These are phyloP conservation scores for Scheffersomyces titani DNA, from an alignment of 1,139 yeast genomes.

Conservation along the genomic window DNA sequence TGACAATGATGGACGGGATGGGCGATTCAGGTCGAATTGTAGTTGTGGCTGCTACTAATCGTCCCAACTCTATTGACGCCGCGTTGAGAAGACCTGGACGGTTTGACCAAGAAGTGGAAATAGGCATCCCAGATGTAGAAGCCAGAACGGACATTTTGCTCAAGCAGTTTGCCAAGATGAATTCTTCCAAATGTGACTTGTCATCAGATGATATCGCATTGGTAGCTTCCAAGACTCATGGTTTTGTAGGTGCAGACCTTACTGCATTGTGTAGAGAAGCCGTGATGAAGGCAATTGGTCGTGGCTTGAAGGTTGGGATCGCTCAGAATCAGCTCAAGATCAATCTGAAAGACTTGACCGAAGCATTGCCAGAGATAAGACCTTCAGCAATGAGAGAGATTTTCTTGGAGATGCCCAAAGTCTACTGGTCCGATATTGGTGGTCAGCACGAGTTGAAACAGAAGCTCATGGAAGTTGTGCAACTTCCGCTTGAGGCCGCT, in stretches of 20 bases:
- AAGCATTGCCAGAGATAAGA: conserved; percentile 73
- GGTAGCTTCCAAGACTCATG: conserved; percentile 71
- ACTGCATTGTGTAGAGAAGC: conserved; percentile 87
- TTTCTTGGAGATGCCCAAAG: conserved; percentile 90
- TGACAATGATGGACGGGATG: conserved; percentile 90
- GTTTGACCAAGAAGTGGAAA: conserved; percentile 83
- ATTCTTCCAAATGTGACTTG: conserved; percentile 53
- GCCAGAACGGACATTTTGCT: conserved; percentile 63
- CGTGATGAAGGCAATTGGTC: conserved; percentile 77
- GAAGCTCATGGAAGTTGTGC: conserved; percentile 85
- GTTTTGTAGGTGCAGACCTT: conserved; percentile 85
- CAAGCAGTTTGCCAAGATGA: conserved; percentile 65
- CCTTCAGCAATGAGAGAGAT: conserved; percentile 98
- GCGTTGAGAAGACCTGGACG: conserved; percentile 65
- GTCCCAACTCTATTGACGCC: conserved; percentile 76
- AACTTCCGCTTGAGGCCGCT: conserved; percentile 83
- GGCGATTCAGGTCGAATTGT: conserved; percentile 70
- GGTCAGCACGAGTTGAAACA: conserved; percentile 85
- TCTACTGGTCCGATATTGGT: conserved; percentile 92
- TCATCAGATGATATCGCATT: conserved; percentile 51
- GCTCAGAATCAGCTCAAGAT: conserved; percentile 30
- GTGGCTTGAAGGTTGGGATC: conserved; percentile 40
- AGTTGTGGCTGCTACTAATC: conserved; percentile 76
- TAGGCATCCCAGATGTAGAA: conserved; percentile 74
- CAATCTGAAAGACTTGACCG: conserved; percentile 54